These are phyloP conservation scores for Cryphonectria japonica DNA, from an alignment of 2,329 filamentous ascomycete species.

Conservation along the genomic window DNA sequence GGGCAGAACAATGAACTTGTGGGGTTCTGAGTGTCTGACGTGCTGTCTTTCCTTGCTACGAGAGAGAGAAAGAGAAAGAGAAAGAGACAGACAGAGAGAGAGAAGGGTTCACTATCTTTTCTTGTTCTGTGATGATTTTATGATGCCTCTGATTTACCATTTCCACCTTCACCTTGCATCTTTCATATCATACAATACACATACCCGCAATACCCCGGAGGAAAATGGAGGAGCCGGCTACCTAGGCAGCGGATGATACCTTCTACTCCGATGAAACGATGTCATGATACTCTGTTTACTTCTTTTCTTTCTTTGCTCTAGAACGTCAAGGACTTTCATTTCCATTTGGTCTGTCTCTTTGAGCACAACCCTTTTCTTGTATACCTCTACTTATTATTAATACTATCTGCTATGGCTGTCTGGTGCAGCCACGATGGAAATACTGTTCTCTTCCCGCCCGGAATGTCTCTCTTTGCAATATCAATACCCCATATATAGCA, in stretches of 20 bases:
- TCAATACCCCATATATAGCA: conserved; percentile 23
- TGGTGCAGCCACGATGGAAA: background rate
- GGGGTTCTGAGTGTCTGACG: conserved; percentile 15
- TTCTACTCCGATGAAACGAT: conserved; percentile 19
- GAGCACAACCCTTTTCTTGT: background rate
- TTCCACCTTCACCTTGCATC: conserved; percentile 11
- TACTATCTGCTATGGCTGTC: conserved; percentile 7
- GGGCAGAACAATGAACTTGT: conserved; percentile 54
- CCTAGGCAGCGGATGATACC: background rate
- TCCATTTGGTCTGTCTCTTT: background rate
- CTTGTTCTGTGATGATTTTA: conserved; percentile 8
- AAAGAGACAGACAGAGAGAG: background rate
- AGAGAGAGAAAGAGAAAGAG: background rate
- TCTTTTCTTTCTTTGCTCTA: background rate
- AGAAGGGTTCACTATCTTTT: background rate
- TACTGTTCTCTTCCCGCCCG: background rate
- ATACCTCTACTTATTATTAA: conserved; percentile 8
- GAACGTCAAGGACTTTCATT: conserved; percentile 1
- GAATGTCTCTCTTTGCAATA: conserved; percentile 3
- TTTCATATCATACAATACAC: conserved; percentile 19
- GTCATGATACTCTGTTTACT: conserved; percentile 9
- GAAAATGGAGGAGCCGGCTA: conserved; percentile 3
- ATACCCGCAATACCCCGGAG: conserved; percentile 24
- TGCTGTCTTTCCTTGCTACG: too few species aligned
- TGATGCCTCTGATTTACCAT: conserved; percentile 7